Conservation (phyloP, 2,329 filamentous ascomycete species). For the Thelonectria blattea region DNA sequence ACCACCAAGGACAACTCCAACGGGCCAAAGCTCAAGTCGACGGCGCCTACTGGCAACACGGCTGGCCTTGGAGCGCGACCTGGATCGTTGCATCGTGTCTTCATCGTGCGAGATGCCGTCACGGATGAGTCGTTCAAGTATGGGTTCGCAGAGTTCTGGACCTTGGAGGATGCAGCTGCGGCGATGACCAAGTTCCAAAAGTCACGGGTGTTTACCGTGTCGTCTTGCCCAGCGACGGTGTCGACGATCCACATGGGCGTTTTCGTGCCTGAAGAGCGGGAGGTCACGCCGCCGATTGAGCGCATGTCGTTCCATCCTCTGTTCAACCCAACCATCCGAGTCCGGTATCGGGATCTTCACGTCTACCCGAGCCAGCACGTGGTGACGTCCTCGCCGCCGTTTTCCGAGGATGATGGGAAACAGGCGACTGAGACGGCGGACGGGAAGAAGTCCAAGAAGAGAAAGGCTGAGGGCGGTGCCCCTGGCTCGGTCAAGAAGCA, state of each 20-base stretch:
- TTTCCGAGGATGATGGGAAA: conserved; percentile 39
- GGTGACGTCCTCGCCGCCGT: conserved; percentile 59
- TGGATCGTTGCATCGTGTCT: conserved; percentile 76
- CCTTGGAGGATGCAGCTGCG: conserved; percentile 75
- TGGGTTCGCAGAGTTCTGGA: conserved; percentile 84
- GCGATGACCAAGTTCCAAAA: conserved; percentile 75
- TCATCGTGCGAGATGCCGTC: conserved; percentile 75
- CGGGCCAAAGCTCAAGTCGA: conserved; percentile 64
- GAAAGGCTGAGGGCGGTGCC: conserved; percentile 54
- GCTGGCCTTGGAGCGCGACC: conserved; percentile 72
- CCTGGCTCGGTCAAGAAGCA: conserved; percentile 45
- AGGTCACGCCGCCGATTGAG: conserved; percentile 59
- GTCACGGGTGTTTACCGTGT: conserved; percentile 78
- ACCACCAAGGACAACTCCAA: conserved; percentile 51
- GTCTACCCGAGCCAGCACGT: conserved; percentile 72
- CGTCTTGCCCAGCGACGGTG: conserved; percentile 72
- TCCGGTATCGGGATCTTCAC: conserved; percentile 79
- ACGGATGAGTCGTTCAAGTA: conserved; percentile 79
- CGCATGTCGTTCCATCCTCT: conserved; percentile 73
- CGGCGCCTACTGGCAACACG: conserved; percentile 60
- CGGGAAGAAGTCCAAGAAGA: conserved; percentile 56
- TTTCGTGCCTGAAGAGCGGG: conserved; percentile 75
- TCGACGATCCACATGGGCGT: conserved; percentile 85
- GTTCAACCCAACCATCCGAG: conserved; percentile 68
- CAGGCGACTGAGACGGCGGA: conserved; percentile 38